Base-by-base conservation (phyloP, 768 basidiomycete genomes). In the Hemileccinum impolitum region DNA sequence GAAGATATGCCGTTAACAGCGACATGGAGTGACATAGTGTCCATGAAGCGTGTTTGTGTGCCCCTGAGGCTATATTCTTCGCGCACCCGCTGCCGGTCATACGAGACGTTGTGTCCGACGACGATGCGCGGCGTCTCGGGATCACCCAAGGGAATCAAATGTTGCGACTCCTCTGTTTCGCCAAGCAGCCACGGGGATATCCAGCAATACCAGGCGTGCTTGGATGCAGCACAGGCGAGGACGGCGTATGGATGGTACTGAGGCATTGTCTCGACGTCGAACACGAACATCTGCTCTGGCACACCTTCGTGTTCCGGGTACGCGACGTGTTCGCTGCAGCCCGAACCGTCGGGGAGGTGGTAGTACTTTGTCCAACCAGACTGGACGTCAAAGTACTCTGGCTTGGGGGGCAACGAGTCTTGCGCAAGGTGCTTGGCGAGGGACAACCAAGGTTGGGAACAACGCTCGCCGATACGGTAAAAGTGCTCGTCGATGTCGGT, bases 191-290 rank as follows among this genome's bases (percentile, higher is more conserved):
- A 95, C 0, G 96, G 96, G 0, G 90, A 94, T 53, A 96, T 81
- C 94, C 96, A 99, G 3, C 81, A 81, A 62, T 98, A 99, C 95
- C 96, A 98, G 1, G 83, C 86, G 42, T 82, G 82, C 19, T 78
- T 74, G 5, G 92, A 85, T 2, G 81, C 89, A 3, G 94, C 94
- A 51, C 84, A 86, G 1, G 96, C 94, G 75, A 98, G 86, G 62
- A 97, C 72, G 12, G 95, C 80, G 62, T 82, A 92, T 2, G 84
- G 84, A 42, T 88, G 80, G 61, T 90, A 81, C 23, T 81, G 80
- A 1, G 90, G 90, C 77, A 98, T 78, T 0, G 90, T 93, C 70
- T 99, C 94, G 47, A 98, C 90, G 64, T 99, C 96, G 59, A 98
- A 96, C 10, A 82, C 79, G 54, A 98, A 79, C 75, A 87, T 75